phyloP scores from a whole-genome alignment of 257 asterid genomes.

The Nicotiana benthamiana region DNA sequence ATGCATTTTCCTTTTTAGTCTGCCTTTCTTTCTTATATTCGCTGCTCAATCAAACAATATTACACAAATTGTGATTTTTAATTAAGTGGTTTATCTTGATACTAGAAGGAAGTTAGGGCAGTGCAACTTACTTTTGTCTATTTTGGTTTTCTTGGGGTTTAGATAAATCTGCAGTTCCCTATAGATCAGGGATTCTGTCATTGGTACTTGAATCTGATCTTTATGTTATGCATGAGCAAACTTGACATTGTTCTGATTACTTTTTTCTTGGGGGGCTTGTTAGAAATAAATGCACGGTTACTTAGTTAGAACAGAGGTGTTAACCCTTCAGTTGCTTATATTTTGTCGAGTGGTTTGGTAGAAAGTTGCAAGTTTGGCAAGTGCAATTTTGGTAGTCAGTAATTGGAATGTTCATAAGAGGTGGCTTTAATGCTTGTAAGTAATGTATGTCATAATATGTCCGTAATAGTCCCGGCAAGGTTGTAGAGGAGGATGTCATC shows the following conservation, averaged over 20 bases:
- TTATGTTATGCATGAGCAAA: neutral
- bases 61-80: too few species aligned
- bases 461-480: neutral
- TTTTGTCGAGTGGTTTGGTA: neutral
- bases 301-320: neutral
- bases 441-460: neutral
- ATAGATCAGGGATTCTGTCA: neutral
- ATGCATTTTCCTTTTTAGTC: too few species aligned
- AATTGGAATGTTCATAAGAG: neutral
- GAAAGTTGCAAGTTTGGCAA: neutral
- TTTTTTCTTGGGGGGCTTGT: neutral
- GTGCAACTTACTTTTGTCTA: neutral
- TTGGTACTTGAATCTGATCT: neutral
- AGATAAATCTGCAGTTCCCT: neutral
- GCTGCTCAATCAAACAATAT: too few species aligned
- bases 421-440: neutral
- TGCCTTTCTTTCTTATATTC: too few species aligned
- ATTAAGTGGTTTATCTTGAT: too few species aligned
- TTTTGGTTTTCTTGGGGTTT: neutral
- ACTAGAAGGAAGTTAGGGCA: neutral
- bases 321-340: neutral
- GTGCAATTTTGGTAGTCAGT: neutral
- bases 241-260: neutral
- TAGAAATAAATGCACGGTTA: neutral
- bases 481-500: neutral